phyloP scores from a whole-genome alignment of 2,329 filamentous ascomycete species.

The Alternaria metachromatica region DNA sequence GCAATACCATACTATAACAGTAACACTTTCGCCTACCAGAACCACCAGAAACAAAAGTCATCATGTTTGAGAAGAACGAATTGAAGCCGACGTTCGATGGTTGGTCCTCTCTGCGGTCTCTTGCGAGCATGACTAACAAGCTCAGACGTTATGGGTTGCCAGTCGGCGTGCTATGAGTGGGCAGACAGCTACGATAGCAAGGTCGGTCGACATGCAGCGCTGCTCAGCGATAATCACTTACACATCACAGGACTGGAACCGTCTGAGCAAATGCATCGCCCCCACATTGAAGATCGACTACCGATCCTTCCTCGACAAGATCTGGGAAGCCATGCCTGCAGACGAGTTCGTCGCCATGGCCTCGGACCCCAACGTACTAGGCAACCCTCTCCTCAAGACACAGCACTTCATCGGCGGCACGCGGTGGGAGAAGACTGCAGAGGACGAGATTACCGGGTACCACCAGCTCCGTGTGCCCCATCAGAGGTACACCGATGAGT shows the following conservation, averaged over 20 bases:
- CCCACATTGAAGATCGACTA: constrained; percentile 73
- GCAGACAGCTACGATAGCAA: constrained; percentile 71
- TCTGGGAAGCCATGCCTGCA: constrained; percentile 64
- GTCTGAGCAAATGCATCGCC: constrained; percentile 67
- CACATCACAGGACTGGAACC: constrained; percentile 60
- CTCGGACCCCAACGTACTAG: constrained; percentile 60
- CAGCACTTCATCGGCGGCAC: constrained; percentile 64
- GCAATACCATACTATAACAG: background rate
- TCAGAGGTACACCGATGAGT: constrained; percentile 61
- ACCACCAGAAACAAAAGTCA: constrained; percentile 5
- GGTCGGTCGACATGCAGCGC: constrained; percentile 28
- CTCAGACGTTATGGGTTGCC: constrained; percentile 59
- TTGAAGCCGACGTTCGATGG: constrained; percentile 46
- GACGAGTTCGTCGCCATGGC: constrained; percentile 62
- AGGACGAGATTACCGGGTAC: constrained; percentile 59
- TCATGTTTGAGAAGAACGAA: constrained; percentile 40
- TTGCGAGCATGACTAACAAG: constrained; percentile 19
- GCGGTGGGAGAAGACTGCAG: constrained; percentile 58
- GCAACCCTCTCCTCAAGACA: constrained; percentile 61
- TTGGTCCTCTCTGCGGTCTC: constrained; percentile 18
- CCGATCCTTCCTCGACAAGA: constrained; percentile 61
- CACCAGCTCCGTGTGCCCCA: constrained; percentile 67
- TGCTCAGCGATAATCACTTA: background rate
- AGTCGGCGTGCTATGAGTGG: constrained; percentile 64
- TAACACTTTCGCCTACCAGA: background rate